Conservation (phyloP, 2,329 filamentous ascomycete genomes). For the Ilyonectria sp. region DNA sequence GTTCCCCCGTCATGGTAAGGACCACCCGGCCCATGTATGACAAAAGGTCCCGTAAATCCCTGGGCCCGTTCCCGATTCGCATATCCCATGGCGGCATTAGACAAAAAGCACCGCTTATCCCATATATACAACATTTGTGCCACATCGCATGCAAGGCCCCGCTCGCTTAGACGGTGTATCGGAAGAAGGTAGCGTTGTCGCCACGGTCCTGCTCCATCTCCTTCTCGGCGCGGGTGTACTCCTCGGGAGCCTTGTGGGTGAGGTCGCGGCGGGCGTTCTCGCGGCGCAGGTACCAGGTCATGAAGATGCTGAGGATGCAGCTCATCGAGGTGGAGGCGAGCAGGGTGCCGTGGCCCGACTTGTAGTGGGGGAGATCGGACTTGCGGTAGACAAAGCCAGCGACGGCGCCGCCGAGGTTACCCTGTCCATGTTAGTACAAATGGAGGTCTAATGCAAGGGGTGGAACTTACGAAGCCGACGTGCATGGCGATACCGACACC, state of each 20-base stretch:
- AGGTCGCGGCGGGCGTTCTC: slow-evolving; percentile 70
- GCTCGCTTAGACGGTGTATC: slow-evolving; percentile 63
- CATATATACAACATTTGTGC: slow-evolving; percentile 41
- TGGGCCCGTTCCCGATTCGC: slow-evolving; percentile 7
- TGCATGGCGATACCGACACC: slow-evolving; percentile 71
- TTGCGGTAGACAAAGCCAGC: slow-evolving; percentile 54
- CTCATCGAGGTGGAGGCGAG: slow-evolving; percentile 69
- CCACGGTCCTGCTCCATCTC: slow-evolving; percentile 66
- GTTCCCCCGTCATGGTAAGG: slow-evolving; percentile 30
- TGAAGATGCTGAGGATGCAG: slow-evolving; percentile 64
- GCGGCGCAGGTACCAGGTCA: slow-evolving; percentile 70
- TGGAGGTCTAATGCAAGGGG: neutral
- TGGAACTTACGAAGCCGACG: slow-evolving; percentile 58
- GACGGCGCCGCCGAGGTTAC: slow-evolving; percentile 55
- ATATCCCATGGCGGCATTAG: slow-evolving; percentile 25
- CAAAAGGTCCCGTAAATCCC: slow-evolving; percentile 12
- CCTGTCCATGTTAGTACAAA: slow-evolving; percentile 41
- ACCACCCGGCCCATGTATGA: slow-evolving; percentile 20
- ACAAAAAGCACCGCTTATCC: slow-evolving; percentile 14
- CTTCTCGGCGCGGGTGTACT: slow-evolving; percentile 70
- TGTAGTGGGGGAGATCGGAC: slow-evolving; percentile 67
- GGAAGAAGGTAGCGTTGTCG: slow-evolving; percentile 70
- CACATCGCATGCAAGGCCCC: slow-evolving; percentile 36
- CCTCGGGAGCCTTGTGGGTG: slow-evolving; percentile 61
- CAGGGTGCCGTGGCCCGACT: slow-evolving; percentile 72